phyloP scores from a whole-genome alignment of 2,329 filamentous ascomycete genomes.

The Ascocoryne sarcoides region DNA sequence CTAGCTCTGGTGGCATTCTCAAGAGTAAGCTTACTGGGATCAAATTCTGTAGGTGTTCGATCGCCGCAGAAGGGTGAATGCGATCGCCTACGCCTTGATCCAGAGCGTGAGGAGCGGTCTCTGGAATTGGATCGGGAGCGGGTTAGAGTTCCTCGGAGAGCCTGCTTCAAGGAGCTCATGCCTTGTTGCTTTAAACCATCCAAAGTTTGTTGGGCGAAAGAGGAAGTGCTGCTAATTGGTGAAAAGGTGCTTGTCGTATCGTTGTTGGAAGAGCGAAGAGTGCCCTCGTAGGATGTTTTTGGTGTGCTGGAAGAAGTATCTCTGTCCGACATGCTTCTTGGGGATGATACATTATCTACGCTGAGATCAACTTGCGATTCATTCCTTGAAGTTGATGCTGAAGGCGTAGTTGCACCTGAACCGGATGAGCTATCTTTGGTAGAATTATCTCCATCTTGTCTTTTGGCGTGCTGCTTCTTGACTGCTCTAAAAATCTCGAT shows the following conservation, averaged over 20 bases:
- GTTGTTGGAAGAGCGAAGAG: conserved; percentile 10
- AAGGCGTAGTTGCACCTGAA: conserved; percentile 6
- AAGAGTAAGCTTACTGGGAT: conserved; percentile 31
- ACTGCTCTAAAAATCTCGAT: conserved; percentile 43
- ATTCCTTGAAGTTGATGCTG: conserved; percentile 3
- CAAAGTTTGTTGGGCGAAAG: conserved; percentile 2
- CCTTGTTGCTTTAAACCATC: no score
- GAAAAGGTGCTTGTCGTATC: conserved; percentile 7
- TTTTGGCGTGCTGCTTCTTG: conserved; percentile 13
- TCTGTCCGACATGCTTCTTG: conserved; percentile 1
- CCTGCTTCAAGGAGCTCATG: conserved; percentile 23
- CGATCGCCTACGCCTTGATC: conserved; percentile 5
- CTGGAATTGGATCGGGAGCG: conserved; percentile 18
- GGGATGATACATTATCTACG: conserved; percentile 1
- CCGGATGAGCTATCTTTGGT: conserved; percentile 10
- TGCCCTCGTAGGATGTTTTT: conserved; percentile 23
- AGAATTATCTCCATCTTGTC: conserved; percentile 9
- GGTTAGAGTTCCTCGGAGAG: conserved; percentile 23
- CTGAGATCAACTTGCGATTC: conserved; percentile 13
- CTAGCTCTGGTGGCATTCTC: conserved; percentile 57
- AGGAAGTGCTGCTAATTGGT: conserved; percentile 14
- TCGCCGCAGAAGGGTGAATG: conserved; percentile 19
- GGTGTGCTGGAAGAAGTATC: conserved; percentile 7
- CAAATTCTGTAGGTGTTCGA: conserved; percentile 18
- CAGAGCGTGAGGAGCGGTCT: conserved; percentile 10